Base-by-base conservation (phyloP, 495 filamentous ascomycete species). In the Annulohypoxylon maeteangense region DNA sequence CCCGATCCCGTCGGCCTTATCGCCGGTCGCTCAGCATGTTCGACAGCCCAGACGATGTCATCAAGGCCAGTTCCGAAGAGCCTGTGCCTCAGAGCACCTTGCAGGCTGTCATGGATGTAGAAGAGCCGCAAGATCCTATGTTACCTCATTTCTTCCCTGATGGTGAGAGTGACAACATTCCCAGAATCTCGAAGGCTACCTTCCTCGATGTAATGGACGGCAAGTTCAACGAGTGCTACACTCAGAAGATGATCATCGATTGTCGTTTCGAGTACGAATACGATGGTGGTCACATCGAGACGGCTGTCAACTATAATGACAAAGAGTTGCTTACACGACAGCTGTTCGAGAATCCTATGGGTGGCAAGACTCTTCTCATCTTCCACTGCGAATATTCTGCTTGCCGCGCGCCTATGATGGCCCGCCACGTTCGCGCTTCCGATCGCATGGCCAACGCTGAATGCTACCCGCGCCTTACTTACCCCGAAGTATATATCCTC, bases 231-330 rank as follows among this genome's bases (percentile, higher is more conserved):
- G 84, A 88, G 14, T 72, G 86, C 1, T 98, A 90, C 74, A 89
- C 92, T 56, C 86, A 93, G 65, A 89, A 91, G 68, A 85, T 95
- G 78, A 83, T 99, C 70, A 89, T 99, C 57, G 96, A 99, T 75
- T 99, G 96, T 76, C 92, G 95, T 10, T 99, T 99, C 78, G 96
- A 98, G 80, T 99, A 98, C 78, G 96, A 99, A 80, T 99, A 94
- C 78, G 90, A 97, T 31, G 96, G 96, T 47, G 96, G 96, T 16
- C 96, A 99, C 76, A 97, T 99, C 68, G 86, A 92, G 53, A 91
- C 92, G 0, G 96, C 96, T 32, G 81, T 97, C 74, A 99, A 99
- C 81, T 93, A 91, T 82, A 98, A 97, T 76, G 92, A 97, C 80
- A 98, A 97, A 80, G 95, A 98, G 69, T 78, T 88, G 31, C 83